Evolutionary conservation across 2,329 filamentous ascomycete genomes (phyloP), one percentile per base, ranked within the genome.

Genomic region (Nothomitra cinnamomea): DNA sequence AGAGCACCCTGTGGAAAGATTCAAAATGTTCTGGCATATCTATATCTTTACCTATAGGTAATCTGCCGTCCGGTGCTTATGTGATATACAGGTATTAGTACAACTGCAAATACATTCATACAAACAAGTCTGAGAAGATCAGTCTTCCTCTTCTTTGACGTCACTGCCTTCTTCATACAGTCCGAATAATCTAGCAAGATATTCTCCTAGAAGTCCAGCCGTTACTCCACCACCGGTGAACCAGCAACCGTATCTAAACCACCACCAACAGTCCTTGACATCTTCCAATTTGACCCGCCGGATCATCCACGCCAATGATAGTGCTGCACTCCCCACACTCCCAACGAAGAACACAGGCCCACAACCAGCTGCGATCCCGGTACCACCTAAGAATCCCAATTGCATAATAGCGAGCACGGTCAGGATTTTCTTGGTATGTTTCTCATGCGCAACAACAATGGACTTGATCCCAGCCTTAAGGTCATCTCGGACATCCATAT

Each of bases 401-500:
- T 94, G 87, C 6, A 77, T 71, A 1, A 75, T 72, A 2, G 83
- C 85, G 35, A 92, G 69, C 0, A 82, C 83, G 1, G 77, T 77
- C 55, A 94, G 68, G 7, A 94, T 80, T 52, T 79, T 70, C 67
- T 92, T 94, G 1, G 86, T 89, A 57, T 88, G 76, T 3, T 77
- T 73, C 57, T 85, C 82, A 60, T 94, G 86, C 64, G 83, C 83
- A 40, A 94, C 71, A 1, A 85, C 87, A 60, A 94, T 92, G 62
- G 82, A 87, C 71, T 90, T 94, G 69, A 94, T 92, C 7, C 87
- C 88, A 0, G 83, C 87, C 66, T 87, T 88, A 57, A 74, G 80
- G 63, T 94, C 87, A 60, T 94, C 87, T 62, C 82, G 82, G 65
- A 90, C 83, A 61, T 94, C 87, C 81, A 92, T 90, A 64, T 94